Evolutionary conservation across 2,329 filamentous ascomycete species (phyloP).

Genomic region (Ilyonectria robusta): DNA sequence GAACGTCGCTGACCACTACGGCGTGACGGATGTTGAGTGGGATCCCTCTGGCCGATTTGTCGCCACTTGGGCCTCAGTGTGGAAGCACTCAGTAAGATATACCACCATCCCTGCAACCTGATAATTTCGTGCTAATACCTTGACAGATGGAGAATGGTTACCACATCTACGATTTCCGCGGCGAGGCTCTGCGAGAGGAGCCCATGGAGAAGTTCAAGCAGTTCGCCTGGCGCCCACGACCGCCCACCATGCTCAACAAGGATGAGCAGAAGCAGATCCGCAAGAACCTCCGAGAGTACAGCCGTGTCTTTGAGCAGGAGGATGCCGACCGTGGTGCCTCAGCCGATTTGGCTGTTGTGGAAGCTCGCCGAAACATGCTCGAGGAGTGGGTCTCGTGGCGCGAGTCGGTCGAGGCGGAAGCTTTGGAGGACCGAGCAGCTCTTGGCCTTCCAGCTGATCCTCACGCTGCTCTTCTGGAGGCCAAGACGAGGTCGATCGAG

Average conservation of each 20-base stretch:
- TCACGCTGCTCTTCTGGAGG: constrained; percentile 72
- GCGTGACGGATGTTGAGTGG: constrained; percentile 98
- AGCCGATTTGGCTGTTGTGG: constrained; percentile 93
- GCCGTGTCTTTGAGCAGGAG: constrained; percentile 93
- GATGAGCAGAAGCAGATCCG: constrained; percentile 98
- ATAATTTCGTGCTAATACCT: constrained; percentile 27
- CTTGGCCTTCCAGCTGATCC: constrained; percentile 77
- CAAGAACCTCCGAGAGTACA: constrained; percentile 98
- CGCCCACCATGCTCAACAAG: constrained; percentile 90
- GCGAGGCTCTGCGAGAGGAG: constrained; percentile 89
- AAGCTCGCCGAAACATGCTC: constrained; percentile 84
- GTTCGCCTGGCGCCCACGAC: constrained; percentile 93
- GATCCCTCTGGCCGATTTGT: constrained; percentile 96
- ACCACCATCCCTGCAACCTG: constrained; percentile 27
- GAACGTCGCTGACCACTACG: constrained; percentile 95
- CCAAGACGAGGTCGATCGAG: constrained; percentile 67
- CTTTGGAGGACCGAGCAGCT: constrained; percentile 78
- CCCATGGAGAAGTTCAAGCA: constrained; percentile 98
- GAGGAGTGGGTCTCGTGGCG: constrained; percentile 93
- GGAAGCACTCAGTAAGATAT: constrained; percentile 90
- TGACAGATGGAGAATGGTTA: constrained; percentile 99
- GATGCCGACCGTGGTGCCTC: constrained; percentile 94
- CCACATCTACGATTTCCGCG: constrained; percentile 97
- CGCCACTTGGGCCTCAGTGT: constrained; percentile 91
- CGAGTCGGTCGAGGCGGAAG: constrained; percentile 78